These are phyloP conservation scores for Saprolegnia parasitica DNA, from an alignment of 352 stramenopile species.

Conservation along the genomic window DNA sequence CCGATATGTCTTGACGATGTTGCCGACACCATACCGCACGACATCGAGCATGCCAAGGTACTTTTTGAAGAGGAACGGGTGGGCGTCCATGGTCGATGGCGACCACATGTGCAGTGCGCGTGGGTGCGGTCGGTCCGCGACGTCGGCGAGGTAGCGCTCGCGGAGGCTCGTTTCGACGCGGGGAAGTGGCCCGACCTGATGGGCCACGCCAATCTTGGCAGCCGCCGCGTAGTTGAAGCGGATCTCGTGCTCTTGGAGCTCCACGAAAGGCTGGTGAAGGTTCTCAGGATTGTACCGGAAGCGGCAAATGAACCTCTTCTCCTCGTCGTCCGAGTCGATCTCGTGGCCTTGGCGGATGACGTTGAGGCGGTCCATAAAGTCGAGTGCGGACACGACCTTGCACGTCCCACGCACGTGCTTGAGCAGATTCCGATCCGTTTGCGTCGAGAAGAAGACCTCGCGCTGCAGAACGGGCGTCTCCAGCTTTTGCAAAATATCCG, in stretches of 20 bases:
- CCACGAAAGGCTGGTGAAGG: slow-evolving; percentile 59
- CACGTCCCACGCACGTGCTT: slow-evolving; percentile 72
- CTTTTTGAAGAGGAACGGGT: slow-evolving; percentile 44
- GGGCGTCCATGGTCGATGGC: slow-evolving; percentile 41
- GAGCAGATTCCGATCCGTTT: slow-evolving; percentile 81
- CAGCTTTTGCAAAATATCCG: slow-evolving; percentile 58
- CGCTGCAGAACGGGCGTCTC: slow-evolving; percentile 52
- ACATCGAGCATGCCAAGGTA: slow-evolving; percentile 54
- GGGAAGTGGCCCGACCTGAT: slow-evolving; percentile 49
- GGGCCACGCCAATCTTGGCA: slow-evolving; percentile 59
- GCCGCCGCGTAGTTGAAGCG: slow-evolving; percentile 55
- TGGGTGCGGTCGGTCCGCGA: slow-evolving; percentile 8
- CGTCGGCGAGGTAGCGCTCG: neutral
- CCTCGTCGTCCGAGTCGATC: slow-evolving; percentile 46
- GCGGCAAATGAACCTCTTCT: slow-evolving; percentile 66
- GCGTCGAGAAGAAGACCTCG: slow-evolving; percentile 78
- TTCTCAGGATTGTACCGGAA: slow-evolving; percentile 75
- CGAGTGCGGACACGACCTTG: slow-evolving; percentile 64
- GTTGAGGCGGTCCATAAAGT: slow-evolving; percentile 64
- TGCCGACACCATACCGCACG: slow-evolving; percentile 58
- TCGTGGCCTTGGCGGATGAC: slow-evolving; percentile 63
- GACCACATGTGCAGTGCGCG: slow-evolving; percentile 65
- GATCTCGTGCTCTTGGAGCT: slow-evolving; percentile 65
- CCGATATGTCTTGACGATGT: slow-evolving; percentile 62
- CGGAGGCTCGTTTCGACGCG: slow-evolving; percentile 15